Base-by-base conservation (phyloP, 768 basidiomycete species). In the Trametes cubensis region DNA sequence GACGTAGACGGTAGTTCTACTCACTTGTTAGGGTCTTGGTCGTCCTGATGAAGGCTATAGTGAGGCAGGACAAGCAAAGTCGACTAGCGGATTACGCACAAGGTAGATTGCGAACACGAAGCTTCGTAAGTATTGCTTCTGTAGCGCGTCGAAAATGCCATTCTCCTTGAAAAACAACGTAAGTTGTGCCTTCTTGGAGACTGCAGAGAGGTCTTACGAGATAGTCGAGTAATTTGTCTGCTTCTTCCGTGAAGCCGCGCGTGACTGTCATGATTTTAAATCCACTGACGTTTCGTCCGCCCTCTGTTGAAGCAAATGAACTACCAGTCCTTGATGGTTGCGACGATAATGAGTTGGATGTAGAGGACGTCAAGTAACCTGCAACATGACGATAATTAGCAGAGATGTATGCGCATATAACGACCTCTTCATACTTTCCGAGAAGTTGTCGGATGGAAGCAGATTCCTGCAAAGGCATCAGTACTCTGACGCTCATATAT, bases 91-190 rank as follows among this genome's bases (percentile, higher is more conserved):
- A 10, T 34, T 34, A 74, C 83, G 61, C 58, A 94, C 94, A 61
- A 94, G 75, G 70, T 92, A 94, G 54, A 94, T 83, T 6, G 87
- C 92, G 66, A 94, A 92, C 55, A 94, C 87, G 72, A 93, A 92
- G 68, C 88, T 91, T 50, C 84, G 85, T 48, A 95, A 82, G 74
- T 93, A 95, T 65, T 86, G 87, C 69, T 88, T 92, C 70, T 92
- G 83, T 38, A 95, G 76, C 0, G 94, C 94, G 62, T 95, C 89
- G 65, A 91, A 93, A 45, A 94, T 92, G 0, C 94, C 94, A 60
- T 85, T 78, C 75, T 95, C 93, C 93, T 94, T 6, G 8, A 47
- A 4, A 20, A 11, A 34, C 10, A 5, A 7, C 2, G 10, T 7
- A 4, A 6, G 21, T 21, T 23, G 21, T 10, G 20, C 13, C 18